phyloP scores from a whole-genome alignment of 139 green algal genomes.

The Ettlia oleoabundans region DNA sequence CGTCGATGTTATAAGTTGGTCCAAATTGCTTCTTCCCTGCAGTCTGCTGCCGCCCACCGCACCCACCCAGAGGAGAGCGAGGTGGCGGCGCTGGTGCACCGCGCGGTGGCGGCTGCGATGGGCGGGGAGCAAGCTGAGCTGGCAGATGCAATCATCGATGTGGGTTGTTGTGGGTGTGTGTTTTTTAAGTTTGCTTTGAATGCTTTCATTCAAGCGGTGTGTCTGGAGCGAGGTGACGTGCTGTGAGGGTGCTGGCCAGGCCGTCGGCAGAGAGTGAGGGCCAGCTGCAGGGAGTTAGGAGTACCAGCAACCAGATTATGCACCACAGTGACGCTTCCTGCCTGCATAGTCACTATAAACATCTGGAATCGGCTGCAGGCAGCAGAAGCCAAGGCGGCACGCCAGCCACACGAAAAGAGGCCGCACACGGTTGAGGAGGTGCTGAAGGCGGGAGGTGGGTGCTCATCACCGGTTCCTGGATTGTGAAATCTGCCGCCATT shows the following conservation, averaged over 20 bases:
- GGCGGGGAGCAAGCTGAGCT: not conserved
- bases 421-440: conserved; percentile 22
- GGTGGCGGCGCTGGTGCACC: conserved; percentile 14
- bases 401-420: conserved; percentile 16
- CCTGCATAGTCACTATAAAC: too few species aligned
- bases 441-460: conserved; percentile 6
- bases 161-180: not conserved
- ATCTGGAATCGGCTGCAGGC: not conserved
- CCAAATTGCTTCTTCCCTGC: not conserved
- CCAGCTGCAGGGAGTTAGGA: too few species aligned
- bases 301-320: too few species aligned
- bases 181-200: not conserved
- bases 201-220: too few species aligned
- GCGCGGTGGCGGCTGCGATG: conserved; percentile 1
- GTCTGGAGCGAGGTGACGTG: too few species aligned
- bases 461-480: too few species aligned
- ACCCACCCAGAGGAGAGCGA: conserved; percentile 19
- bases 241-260: too few species aligned
- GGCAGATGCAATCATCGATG: conserved; percentile 20
- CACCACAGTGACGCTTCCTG: too few species aligned
- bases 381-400: conserved; percentile 1
- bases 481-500: too few species aligned
- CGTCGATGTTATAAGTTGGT: too few species aligned
- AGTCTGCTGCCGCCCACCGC: conserved; percentile 27
- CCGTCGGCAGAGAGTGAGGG: too few species aligned